Evolutionary conservation across 768 basidiomycete genomes (phyloP), one percentile per base, ranked within the genome.

Genomic region (Mrakia frigida): DNA sequence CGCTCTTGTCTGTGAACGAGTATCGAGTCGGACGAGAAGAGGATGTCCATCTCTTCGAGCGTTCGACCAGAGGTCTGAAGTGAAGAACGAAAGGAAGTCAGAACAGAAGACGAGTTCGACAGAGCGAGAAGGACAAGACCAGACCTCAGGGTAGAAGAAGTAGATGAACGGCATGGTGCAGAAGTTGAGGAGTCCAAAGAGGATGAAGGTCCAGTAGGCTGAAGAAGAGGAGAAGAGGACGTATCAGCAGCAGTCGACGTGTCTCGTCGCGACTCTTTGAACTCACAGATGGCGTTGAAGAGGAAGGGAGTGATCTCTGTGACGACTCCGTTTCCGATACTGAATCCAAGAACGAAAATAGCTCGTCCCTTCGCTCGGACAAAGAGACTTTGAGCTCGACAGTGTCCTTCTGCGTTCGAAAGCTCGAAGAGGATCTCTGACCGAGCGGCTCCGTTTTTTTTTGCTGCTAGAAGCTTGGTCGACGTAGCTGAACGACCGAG

Each of bases 291-390:
- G 33, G 74, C 76, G 35, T 76, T 75, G 75, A 79, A 80, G 59
- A 80, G 46, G 79, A 80, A 80, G 11, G 78, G 78, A 1, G 79
- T 78, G 69, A 80, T 78, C 39, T 74, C 78, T 0, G 73, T 79
- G 28, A 79, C 59, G 43, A 79, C 65, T 14, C 78, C 79, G 65
- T 80, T 80, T n/a, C 79, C 79, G 63, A 70, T 68, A 33, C 33
- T 37, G n/a, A 61, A 65, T 35, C 79, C 80, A 10, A 77, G 41
- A 35, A 80, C 80, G 18, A 65, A 65, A 18, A 77, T 65, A 9
- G 79, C 79, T 43, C 76, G 68, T 21, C 80, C 80, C 72, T 79
- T 78, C 1, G 79, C 76, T 61, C 80, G 68, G 14, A 80, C 71
- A 50, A 78, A 78, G 13, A 73, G 52, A n/a, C n/a, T n/a, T n/a